phyloP scores from a whole-genome alignment of 352 stramenopile species.

The Phytopythium cucurbitacearum region DNA sequence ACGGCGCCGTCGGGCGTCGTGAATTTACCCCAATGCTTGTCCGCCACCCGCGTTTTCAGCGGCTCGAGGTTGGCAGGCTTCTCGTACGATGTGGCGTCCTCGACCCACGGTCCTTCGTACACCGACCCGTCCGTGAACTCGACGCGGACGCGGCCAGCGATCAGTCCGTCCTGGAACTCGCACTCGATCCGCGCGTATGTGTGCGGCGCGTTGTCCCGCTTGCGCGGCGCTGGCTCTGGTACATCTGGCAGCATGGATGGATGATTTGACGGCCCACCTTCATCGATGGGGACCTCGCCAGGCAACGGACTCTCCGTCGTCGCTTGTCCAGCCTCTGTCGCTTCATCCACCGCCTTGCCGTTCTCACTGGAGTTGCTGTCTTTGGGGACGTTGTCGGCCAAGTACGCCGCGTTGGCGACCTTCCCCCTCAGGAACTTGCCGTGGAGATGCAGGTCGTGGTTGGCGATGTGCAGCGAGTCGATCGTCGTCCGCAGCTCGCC shows the following conservation, averaged over 20 bases:
- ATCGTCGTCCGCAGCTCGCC: conserved; percentile 39
- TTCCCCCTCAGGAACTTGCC: conserved; percentile 71
- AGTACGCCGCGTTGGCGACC: conserved; percentile 46
- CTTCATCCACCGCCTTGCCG: neutral
- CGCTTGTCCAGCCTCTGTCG: neutral
- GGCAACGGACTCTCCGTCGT: neutral
- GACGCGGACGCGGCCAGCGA: conserved; percentile 56
- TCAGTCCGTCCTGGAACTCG: conserved; percentile 59
- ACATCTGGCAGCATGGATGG: too few species aligned
- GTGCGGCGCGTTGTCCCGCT: conserved; percentile 27
- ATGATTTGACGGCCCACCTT: too few species aligned
- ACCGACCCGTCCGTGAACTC: conserved; percentile 77
- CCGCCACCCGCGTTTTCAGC: conserved; percentile 37
- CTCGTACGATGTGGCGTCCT: conserved; percentile 40
- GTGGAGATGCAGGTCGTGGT: conserved; percentile 65
- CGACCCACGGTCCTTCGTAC: conserved; percentile 80
- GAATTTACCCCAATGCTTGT: conserved; percentile 73
- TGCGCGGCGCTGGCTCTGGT: too few species aligned
- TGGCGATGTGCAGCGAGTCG: conserved; percentile 63
- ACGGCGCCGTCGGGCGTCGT: conserved; percentile 61
- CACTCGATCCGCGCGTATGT: conserved; percentile 74
- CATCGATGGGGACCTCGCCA: conserved; percentile 12
- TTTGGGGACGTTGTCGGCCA: conserved; percentile 30
- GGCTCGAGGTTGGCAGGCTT: conserved; percentile 43
- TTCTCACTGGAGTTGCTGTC: neutral